Evolutionary conservation across 2,329 filamentous ascomycete species (phyloP).

Genomic region (Fusarium pseudocircinatum): DNA sequence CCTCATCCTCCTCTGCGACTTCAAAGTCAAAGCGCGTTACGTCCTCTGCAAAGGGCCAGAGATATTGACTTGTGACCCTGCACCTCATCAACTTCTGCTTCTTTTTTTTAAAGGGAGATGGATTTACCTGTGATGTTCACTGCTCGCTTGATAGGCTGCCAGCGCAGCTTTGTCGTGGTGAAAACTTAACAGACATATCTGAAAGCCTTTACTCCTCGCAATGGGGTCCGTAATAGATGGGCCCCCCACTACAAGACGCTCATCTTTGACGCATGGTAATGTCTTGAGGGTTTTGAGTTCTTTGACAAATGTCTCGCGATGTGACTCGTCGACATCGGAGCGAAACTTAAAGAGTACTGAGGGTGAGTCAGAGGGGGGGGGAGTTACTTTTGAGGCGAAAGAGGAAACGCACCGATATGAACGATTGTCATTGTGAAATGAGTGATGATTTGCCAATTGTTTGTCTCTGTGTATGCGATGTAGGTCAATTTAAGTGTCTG

Average conservation of each 20-base stretch:
- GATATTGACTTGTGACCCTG: constrained; percentile 61
- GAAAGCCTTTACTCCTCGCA: constrained; percentile 62
- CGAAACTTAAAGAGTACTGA: constrained; percentile 62
- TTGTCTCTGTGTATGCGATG: neutral
- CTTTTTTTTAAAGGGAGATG: fast-evolving
- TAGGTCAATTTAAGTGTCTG: neutral
- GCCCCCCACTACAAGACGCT: constrained; percentile 61
- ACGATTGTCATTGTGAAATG: constrained; percentile 46
- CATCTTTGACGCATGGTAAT: constrained; percentile 58
- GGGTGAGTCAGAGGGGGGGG: neutral
- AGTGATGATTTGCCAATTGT: neutral
- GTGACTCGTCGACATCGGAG: constrained; percentile 51
- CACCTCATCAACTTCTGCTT: neutral
- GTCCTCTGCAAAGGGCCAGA: constrained; percentile 64
- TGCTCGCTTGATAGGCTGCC: constrained; percentile 61
- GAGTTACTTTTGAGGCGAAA: neutral
- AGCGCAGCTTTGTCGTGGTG: constrained; percentile 57
- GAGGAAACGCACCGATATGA: constrained; percentile 45
- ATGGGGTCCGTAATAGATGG: constrained; percentile 63
- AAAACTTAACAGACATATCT: constrained; percentile 62
- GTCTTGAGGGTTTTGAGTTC: constrained; percentile 60
- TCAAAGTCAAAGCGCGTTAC: constrained; percentile 65
- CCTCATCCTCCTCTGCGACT: constrained; percentile 53
- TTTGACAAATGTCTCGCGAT: constrained; percentile 55
- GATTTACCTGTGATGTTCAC: constrained; percentile 60